Evolutionary conservation across 306 rosid genomes (phyloP).

Genomic region (Rosa rugosa): DNA sequence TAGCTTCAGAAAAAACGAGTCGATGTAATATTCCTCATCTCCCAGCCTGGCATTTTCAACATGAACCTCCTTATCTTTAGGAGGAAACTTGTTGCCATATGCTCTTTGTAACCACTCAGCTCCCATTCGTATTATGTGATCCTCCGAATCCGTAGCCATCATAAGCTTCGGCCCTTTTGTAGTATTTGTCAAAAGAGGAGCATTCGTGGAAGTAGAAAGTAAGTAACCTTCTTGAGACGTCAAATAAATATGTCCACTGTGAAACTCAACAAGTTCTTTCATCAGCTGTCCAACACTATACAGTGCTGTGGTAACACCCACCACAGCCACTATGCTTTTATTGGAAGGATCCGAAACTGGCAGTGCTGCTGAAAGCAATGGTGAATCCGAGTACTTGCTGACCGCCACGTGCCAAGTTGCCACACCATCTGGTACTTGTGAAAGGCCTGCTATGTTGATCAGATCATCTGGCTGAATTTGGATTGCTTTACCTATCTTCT

Average conservation of each 20-base stretch:
- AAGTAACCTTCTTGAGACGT: slow-evolving; percentile 89
- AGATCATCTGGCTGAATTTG: slow-evolving; percentile 84
- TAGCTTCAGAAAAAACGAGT: slow-evolving; percentile 83
- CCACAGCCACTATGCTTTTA: slow-evolving; percentile 87
- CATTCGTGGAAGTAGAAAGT: slow-evolving; percentile 88
- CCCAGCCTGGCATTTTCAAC: slow-evolving; percentile 83
- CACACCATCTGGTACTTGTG: slow-evolving; percentile 89
- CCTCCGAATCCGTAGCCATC: slow-evolving; percentile 83
- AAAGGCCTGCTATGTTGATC: slow-evolving; percentile 81
- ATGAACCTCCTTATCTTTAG: slow-evolving; percentile 69
- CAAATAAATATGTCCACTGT: slow-evolving; percentile 87
- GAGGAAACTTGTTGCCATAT: slow-evolving; percentile 70
- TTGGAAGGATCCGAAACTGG: slow-evolving; percentile 88
- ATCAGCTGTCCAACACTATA: slow-evolving; percentile 92
- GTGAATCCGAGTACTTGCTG: slow-evolving; percentile 92
- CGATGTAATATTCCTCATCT: slow-evolving; percentile 68
- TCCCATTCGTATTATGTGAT: slow-evolving; percentile 57
- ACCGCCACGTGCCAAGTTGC: slow-evolving; percentile 98
- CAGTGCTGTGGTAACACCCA: slow-evolving; percentile 93
- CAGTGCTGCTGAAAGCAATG: slow-evolving; percentile 94
- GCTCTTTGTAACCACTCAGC: slow-evolving; percentile 70
- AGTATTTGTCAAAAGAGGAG: slow-evolving; percentile 66
- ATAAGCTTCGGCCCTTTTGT: slow-evolving; percentile 63
- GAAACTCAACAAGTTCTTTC: slow-evolving; percentile 90
- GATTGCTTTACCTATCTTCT: slow-evolving; percentile 83